Percentiles rank a stretch among this genome's conserved stretches.
Conservation (phyloP, 1,284 basidiomycete genomes). For the Takashimella koratensis region DNA sequence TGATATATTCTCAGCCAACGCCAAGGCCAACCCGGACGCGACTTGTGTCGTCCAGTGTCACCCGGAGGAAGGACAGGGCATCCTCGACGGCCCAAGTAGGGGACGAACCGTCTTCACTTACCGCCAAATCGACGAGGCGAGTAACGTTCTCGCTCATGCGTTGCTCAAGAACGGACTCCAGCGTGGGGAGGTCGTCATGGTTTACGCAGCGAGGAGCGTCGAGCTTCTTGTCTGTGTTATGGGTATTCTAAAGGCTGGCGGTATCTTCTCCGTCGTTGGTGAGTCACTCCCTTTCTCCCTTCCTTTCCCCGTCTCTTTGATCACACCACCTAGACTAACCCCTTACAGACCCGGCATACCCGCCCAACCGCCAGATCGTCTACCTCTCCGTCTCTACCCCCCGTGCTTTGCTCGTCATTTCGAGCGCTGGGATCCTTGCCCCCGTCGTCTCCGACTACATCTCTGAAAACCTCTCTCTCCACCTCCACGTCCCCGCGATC, state of each 20-base stretch:
- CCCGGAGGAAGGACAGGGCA: slow-evolving; percentile 47
- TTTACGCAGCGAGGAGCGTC: slow-evolving; percentile 96
- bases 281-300: slow-evolving; percentile 28
- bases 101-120: slow-evolving; percentile 68
- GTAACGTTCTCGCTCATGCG: slow-evolving; percentile 89
- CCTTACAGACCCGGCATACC: slow-evolving; percentile 85
- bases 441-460: slow-evolving; percentile 84
- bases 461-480: slow-evolving; percentile 72
- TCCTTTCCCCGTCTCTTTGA: not conserved
- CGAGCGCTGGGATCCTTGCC: slow-evolving; percentile 80
- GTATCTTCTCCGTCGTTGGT: slow-evolving; percentile 97
- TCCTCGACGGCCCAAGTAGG: slow-evolving; percentile 44
- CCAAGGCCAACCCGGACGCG: slow-evolving; percentile 67
- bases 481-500: slow-evolving; percentile 89
- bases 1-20: slow-evolving; percentile 83
- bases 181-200: slow-evolving; percentile 95
- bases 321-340: not conserved
- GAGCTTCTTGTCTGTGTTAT: slow-evolving; percentile 97
- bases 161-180: slow-evolving; percentile 80
- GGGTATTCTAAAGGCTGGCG: slow-evolving; percentile 94
- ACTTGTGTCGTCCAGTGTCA: slow-evolving; percentile 79
- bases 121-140: slow-evolving; percentile 72
- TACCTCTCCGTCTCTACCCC: slow-evolving; percentile 93
- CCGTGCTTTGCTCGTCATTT: slow-evolving; percentile 86
- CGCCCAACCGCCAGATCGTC: slow-evolving; percentile 87